Evolutionary conservation across 306 rosid genomes (phyloP).

Genomic region (Arachis stenosperma): DNA sequence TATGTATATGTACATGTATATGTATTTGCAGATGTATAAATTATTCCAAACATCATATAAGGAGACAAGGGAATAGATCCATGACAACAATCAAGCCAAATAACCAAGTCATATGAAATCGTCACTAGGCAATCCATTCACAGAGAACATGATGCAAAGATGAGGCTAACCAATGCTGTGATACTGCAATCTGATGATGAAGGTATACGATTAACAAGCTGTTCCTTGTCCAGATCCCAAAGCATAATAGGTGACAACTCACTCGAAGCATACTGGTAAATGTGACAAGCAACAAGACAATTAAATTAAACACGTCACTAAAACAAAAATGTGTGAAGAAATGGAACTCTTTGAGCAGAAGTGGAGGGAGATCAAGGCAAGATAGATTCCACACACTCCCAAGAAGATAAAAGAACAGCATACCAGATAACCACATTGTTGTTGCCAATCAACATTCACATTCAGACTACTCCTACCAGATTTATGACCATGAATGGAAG

Average conservation of each 20-base stretch:
- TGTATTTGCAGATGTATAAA: not conserved
- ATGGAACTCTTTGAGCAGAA: not conserved
- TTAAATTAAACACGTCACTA: slow-evolving; percentile 22
- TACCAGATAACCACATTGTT: slow-evolving; percentile 96
- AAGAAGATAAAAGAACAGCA: slow-evolving; percentile 30
- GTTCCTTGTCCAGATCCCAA: slow-evolving; percentile 98
- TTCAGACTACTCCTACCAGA: slow-evolving; percentile 81
- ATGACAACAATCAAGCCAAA: too few relatives aligned
- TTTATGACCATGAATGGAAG: slow-evolving; percentile 87
- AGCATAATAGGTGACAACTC: slow-evolving; percentile 73
- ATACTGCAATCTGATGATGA: slow-evolving; percentile 86
- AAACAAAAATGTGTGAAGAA: slow-evolving; percentile 17
- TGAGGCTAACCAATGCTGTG: slow-evolving; percentile 79
- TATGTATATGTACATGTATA: not conserved
- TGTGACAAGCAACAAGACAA: slow-evolving; percentile 25
- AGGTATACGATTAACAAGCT: slow-evolving; percentile 70
- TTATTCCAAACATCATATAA: too few relatives aligned
- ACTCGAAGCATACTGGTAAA: slow-evolving; percentile 87
- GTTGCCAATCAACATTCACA: slow-evolving; percentile 99
- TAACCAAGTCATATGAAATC: too few relatives aligned
- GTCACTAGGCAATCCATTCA: too few relatives aligned
- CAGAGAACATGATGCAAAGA: not conserved
- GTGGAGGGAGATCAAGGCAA: not conserved
- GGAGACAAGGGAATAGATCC: too few relatives aligned
- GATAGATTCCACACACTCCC: slow-evolving; percentile 21